Percentiles rank a stretch among this genome's conserved stretches.
Conservation (phyloP, 1,139 yeast species). For the Yamadazyma dendronema region DNA sequence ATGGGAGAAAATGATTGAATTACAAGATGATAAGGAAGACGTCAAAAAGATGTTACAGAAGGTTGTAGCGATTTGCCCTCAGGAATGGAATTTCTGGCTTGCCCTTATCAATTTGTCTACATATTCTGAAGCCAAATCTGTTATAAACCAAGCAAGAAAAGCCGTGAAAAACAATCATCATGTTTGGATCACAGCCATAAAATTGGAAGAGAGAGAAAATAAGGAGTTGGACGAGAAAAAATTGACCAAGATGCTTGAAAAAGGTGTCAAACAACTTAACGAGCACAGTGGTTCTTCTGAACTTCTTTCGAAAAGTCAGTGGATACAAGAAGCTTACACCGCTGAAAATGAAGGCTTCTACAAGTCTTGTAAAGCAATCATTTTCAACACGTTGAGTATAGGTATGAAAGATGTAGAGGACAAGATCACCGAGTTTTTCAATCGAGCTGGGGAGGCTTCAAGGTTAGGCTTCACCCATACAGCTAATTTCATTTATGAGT, state of each 20-base stretch:
- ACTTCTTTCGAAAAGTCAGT: slow-evolving; percentile 29
- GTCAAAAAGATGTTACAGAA: slow-evolving; percentile 56
- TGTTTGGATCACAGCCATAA: slow-evolving; percentile 72
- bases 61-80: slow-evolving; percentile 71
- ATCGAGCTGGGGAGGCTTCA: slow-evolving; percentile 40
- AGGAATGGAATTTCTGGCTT: slow-evolving; percentile 65
- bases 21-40: slow-evolving; percentile 49
- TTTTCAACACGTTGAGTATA: slow-evolving; percentile 20
- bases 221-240: slow-evolving; percentile 32
- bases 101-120: slow-evolving; percentile 41
- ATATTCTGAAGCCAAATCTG: slow-evolving; percentile 50
- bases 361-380: slow-evolving; percentile 39
- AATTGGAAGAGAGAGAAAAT: slow-evolving; percentile 61
- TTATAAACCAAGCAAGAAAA: slow-evolving; percentile 61
- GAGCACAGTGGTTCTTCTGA: slow-evolving; percentile 21
- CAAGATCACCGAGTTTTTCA: slow-evolving; percentile 22
- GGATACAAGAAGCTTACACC: slow-evolving; percentile 42
- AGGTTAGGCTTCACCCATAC: slow-evolving; percentile 28
- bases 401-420: slow-evolving; percentile 6
- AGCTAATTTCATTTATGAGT: slow-evolving; percentile 48
- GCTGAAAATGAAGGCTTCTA: slow-evolving; percentile 37
- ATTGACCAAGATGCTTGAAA: slow-evolving; percentile 43
- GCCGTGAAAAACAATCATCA: slow-evolving; percentile 47
- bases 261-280: slow-evolving; percentile 49
- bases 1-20: slow-evolving; percentile 54